Evolutionary conservation across 805 yeast species (phyloP).

Genomic region (Candida gorgasii): DNA sequence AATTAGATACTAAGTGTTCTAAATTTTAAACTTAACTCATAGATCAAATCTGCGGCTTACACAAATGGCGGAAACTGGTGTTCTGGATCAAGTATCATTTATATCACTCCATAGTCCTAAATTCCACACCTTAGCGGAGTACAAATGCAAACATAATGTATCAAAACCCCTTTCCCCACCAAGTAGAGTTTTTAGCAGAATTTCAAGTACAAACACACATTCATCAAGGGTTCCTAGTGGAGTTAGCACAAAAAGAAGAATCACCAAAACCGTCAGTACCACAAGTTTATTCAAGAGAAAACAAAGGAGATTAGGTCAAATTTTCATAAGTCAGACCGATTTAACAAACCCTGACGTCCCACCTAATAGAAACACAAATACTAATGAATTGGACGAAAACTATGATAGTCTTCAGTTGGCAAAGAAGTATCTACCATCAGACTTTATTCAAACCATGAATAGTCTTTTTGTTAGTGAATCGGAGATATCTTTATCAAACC

Average conservation of each 20-base stretch:
- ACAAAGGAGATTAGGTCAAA: slow-evolving; percentile 14
- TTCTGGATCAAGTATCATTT: slow-evolving; percentile 11
- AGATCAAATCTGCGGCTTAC: slow-evolving; percentile 1
- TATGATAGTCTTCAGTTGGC: slow-evolving; percentile 5
- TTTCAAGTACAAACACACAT: background rate
- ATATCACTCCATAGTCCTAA: slow-evolving; percentile 1
- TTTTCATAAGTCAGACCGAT: slow-evolving; percentile 7
- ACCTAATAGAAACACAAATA: background rate
- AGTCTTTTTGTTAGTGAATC: background rate
- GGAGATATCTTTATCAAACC: too few relatives aligned
- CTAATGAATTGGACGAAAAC: background rate
- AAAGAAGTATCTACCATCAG: slow-evolving; percentile 5
- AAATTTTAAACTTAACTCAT: too few relatives aligned
- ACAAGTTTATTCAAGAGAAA: slow-evolving; percentile 13
- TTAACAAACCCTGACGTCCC: background rate
- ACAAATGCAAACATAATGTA: too few relatives aligned
- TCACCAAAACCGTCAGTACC: slow-evolving; percentile 5
- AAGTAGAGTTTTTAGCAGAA: background rate
- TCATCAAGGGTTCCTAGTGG: too few relatives aligned
- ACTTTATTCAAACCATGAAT: slow-evolving; percentile 6
- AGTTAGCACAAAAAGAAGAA: background rate
- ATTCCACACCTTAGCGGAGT: too few relatives aligned
- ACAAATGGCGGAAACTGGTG: slow-evolving; percentile 1
- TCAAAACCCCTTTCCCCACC: too few relatives aligned
- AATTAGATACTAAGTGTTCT: background rate